Evolutionary conservation across 2,329 filamentous ascomycete genomes (phyloP).

Genomic region (Stromatinia cepivora): DNA sequence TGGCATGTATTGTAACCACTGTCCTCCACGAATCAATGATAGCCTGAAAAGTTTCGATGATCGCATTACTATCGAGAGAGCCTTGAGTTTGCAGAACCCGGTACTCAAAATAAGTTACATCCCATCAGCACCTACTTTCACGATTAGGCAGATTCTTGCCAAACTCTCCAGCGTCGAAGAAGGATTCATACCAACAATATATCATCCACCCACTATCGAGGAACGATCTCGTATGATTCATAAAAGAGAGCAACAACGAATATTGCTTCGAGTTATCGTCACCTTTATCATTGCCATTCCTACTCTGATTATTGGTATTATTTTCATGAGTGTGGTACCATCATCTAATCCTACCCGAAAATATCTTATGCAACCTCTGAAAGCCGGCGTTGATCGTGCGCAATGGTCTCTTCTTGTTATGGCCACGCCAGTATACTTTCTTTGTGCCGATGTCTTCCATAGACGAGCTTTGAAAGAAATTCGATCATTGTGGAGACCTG

Average conservation of each 20-base stretch:
- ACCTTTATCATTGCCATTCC: conserved; percentile 72
- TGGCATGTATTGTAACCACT: conserved; percentile 75
- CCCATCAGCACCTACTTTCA: conserved; percentile 67
- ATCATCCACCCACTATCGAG: conserved; percentile 80
- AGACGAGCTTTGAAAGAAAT: conserved; percentile 76
- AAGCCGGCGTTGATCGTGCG: conserved; percentile 70
- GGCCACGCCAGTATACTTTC: conserved; percentile 84
- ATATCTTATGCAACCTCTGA: conserved; percentile 72
- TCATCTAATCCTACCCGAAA: conserved; percentile 56
- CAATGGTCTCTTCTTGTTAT: conserved; percentile 80
- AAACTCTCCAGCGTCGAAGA: conserved; percentile 66
- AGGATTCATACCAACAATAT: conserved; percentile 66
- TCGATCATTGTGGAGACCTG: conserved; percentile 70
- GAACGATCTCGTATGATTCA: conserved; percentile 76
- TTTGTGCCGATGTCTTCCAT: conserved; percentile 84
- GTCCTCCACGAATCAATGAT: conserved; percentile 58
- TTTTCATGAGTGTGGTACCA: conserved; percentile 83
- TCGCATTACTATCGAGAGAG: conserved; percentile 50
- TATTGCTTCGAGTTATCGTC: conserved; percentile 69
- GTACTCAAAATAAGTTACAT: conserved; percentile 70
- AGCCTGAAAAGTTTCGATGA: conserved; percentile 55
- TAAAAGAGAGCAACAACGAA: conserved; percentile 64
- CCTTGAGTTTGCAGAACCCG: conserved; percentile 60
- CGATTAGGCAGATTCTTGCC: conserved; percentile 70
- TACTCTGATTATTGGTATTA: conserved; percentile 82